phyloP scores from a whole-genome alignment of 805 yeast species.

The Maudiozyma pseudohumilis region DNA sequence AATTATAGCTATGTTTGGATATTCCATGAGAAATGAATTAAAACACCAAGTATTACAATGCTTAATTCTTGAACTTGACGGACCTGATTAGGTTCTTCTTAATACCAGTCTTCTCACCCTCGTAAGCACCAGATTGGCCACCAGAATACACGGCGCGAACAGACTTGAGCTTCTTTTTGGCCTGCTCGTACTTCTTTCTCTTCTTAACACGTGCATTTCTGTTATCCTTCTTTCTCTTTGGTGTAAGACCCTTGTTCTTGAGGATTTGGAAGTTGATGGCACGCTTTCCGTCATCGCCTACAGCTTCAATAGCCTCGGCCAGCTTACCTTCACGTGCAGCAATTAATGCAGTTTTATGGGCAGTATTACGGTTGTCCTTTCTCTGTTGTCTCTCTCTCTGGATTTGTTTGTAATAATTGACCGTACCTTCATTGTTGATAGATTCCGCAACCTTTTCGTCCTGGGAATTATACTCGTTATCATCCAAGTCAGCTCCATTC shows the following conservation, averaged over 20 bases:
- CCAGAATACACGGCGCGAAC: constrained; percentile 80
- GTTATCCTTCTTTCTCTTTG: constrained; percentile 84
- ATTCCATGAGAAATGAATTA: too few species aligned
- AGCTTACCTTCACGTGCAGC: constrained; percentile 83
- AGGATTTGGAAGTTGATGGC: constrained; percentile 90
- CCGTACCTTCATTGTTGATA: constrained; percentile 39
- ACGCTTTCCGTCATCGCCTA: constrained; percentile 80
- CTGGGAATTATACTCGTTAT: constrained; percentile 38
- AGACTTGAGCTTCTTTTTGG: constrained; percentile 86
- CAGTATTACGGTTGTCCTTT: constrained; percentile 45
- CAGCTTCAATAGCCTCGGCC: constrained; percentile 51
- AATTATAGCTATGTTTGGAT: too few species aligned
- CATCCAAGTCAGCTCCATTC: constrained; percentile 49
- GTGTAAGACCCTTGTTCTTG: constrained; percentile 94
- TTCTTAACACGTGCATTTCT: constrained; percentile 95
- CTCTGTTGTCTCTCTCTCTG: constrained; percentile 38
- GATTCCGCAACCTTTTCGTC: constrained; percentile 37
- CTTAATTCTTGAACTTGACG: constrained; percentile 46
- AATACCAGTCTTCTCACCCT: constrained; percentile 95
- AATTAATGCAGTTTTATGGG: constrained; percentile 59
- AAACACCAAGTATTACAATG: background rate
- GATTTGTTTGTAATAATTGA: constrained; percentile 49
- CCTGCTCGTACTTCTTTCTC: constrained; percentile 93
- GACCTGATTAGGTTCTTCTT: constrained; percentile 87
- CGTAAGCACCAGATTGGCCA: constrained; percentile 65